Base-by-base conservation (phyloP, 768 basidiomycete species). In the Mycena haematopus region DNA sequence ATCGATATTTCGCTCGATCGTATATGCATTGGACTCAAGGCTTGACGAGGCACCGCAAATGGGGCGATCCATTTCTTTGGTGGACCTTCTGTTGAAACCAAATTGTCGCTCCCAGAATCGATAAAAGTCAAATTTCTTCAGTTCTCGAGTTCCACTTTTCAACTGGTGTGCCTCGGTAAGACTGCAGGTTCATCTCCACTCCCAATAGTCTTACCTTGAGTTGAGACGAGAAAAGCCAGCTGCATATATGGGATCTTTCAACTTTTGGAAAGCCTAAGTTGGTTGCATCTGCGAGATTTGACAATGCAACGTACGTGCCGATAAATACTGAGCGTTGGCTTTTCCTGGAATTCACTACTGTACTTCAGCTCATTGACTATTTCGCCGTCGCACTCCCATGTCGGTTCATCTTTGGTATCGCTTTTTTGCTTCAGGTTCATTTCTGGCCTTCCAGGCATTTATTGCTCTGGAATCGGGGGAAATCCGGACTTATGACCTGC, bases 401-500 rank as follows among this genome's bases (percentile, higher is more conserved):
- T 92, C 69, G 52, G 82, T 78, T 47, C 40, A 50, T 36, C 29
- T 46, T 24, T 19, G 44, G 33, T 35, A 27, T 35, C 29, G 13
- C 64, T 70, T 25, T 42, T n/a, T 13, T 10, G 22, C 13, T 2
- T 15, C 13, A 55, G 33, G 15, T 57, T 66, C 51, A 70, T 64
- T 59, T 66, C 54, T 47, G 33, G 27, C 51, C 44, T 3, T 36
- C 59, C 68, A 86, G 84, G 77, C 80, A 50, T 83, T 86, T 66
- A 70, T 86, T 35, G 78, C 79, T 10, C 70, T 81, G 44, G 76
- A 78, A 63, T 78, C 76, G n/a, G 84, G 84, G 31, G 86, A 88
- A 52, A 81, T 93, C 63, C 83, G 84, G 66, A 88, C 89, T 3
- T 95, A 88, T 70, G 93, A 95, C 71, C 68, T 95, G n/a, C 77